Evolutionary conservation across 257 asterid species (phyloP), one percentile per base, ranked within the genome.

Genomic region (Solanum microdontum): DNA sequence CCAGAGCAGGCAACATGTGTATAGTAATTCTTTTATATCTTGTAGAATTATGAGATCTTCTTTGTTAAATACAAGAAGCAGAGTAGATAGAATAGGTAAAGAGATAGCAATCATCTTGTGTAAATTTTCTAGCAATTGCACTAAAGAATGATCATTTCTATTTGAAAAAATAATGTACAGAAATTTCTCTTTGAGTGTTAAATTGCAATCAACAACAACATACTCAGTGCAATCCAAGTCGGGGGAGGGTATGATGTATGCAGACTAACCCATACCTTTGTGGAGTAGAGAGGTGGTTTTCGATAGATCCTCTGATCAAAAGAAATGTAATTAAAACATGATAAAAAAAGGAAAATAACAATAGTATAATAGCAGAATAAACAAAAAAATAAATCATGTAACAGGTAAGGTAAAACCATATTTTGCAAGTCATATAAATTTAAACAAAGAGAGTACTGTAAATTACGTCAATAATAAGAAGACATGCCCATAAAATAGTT

Each of bases 21-120:
- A 82, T 19, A 82, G 82, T 82, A 24, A 40, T 84, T 84, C 40
- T 64, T 84, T 70, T 68, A 84, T 84, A 64, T 84, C 80, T 85
- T 72, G 43, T 32, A n/a, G 32, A 86, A 70, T 45, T 30, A 86
- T 86, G 32, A 85, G 40, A 70, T 45, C 15, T 15, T 66, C 40
- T 33, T 48, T 80, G 17, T 48, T 15, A 24, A 28, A 48, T 80
- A 79, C 66, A 39, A 48, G 70, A 82, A 51, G 21, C 43, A 21
- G 0, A 28, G 70, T 55, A 48, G 43, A 30, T 17, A 51, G 36
- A 82, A 21, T 82, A 28, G 36, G 43, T 19, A 74, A 74, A 74
- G 55, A 11, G 19, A 36, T 5, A 3, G 1, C 39, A 30, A 48
- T 80, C 8, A 80, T 82, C 45, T 9, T 51, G 21, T 51, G 43